Conservation (phyloP, 2,329 filamentous ascomycete genomes). For the Trichophyton simii region DNA sequence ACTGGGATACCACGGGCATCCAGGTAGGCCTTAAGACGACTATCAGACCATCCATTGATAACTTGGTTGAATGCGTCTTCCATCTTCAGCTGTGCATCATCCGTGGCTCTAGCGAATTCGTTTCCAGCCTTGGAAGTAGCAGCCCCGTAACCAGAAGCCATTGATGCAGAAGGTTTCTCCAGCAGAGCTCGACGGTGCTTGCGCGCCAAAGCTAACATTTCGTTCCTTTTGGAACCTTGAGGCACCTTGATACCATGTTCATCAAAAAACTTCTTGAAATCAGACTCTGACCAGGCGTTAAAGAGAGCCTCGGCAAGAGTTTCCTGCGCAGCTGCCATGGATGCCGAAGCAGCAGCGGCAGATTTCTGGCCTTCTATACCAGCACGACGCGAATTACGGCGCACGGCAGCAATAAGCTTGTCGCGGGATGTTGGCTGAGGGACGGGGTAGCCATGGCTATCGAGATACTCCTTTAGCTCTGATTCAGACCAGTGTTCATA, state of each 20-base stretch:
- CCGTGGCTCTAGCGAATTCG: constrained; percentile 62
- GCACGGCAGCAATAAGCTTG: constrained; percentile 75
- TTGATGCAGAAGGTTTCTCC: constrained; percentile 20
- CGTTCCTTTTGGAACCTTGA: constrained; percentile 80
- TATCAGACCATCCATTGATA: constrained; percentile 57
- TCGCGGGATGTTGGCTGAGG: constrained; percentile 78
- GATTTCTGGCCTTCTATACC: constrained; percentile 55
- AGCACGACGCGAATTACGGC: constrained; percentile 76
- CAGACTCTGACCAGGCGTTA: constrained; percentile 75
- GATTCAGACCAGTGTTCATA: constrained; percentile 87
- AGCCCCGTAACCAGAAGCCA: constrained; percentile 45
- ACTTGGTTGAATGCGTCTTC: constrained; percentile 56
- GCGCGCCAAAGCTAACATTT: constrained; percentile 77
- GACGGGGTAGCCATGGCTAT: constrained; percentile 70
- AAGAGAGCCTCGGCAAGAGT: constrained; percentile 73
- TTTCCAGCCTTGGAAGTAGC: constrained; percentile 66
- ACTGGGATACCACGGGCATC: constrained; percentile 65
- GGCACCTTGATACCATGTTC: constrained; percentile 82
- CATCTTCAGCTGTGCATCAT: constrained; percentile 49
- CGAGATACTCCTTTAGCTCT: constrained; percentile 86
- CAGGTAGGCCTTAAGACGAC: constrained; percentile 63
- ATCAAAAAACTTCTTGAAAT: constrained; percentile 87
- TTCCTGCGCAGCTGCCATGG: constrained; percentile 56
- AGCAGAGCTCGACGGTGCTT: constrained; percentile 61
- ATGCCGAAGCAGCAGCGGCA: constrained; percentile 48